These are phyloP conservation scores for Aureobasidium sp. DNA, from an alignment of 2,329 filamentous ascomycete genomes.

Conservation along the genomic window DNA sequence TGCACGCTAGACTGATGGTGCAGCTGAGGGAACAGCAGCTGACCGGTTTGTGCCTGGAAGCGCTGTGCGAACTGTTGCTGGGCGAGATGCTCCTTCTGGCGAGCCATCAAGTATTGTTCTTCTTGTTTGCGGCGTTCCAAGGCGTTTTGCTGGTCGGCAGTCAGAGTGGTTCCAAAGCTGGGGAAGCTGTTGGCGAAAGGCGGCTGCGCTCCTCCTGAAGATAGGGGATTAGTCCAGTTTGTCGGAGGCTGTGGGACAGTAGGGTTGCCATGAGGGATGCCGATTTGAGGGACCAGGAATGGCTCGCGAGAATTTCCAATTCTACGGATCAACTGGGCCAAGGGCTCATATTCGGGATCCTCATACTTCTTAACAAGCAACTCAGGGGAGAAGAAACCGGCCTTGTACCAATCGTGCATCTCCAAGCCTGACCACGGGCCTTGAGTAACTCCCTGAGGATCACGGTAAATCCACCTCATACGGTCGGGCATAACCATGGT, in stretches of 20 bases:
- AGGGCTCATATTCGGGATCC: constrained; percentile 85
- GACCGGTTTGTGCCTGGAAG: constrained; percentile 56
- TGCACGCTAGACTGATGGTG: constrained; percentile 95
- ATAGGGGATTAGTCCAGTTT: constrained; percentile 22
- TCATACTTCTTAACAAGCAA: constrained; percentile 92
- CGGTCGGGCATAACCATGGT: constrained; percentile 99
- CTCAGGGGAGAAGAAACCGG: constrained; percentile 92
- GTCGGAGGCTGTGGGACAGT: constrained; percentile 42
- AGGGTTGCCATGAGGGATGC: constrained; percentile 79
- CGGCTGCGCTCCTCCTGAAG: constrained; percentile 50
- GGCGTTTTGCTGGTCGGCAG: constrained; percentile 96
- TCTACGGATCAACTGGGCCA: constrained; percentile 87
- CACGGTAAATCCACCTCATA: constrained; percentile 97
- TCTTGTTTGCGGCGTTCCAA: constrained; percentile 94
- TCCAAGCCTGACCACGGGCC: constrained; percentile 93
- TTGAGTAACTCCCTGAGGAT: constrained; percentile 85
- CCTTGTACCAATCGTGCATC: constrained; percentile 99
- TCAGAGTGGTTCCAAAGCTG: constrained; percentile 91
- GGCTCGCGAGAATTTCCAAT: constrained; percentile 97
- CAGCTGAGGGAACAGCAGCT: constrained; percentile 51
- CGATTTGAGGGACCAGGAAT: constrained; percentile 95
- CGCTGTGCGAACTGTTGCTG: constrained; percentile 74
- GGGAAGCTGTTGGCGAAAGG: constrained; percentile 92
- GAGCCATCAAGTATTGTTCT: constrained; percentile 93
- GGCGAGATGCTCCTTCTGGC: constrained; percentile 87